Percentiles rank a stretch among this genome's conserved stretches.
phyloP scores from a whole-genome alignment of 1,284 basidiomycete genomes.

The Wallemia hederae region DNA sequence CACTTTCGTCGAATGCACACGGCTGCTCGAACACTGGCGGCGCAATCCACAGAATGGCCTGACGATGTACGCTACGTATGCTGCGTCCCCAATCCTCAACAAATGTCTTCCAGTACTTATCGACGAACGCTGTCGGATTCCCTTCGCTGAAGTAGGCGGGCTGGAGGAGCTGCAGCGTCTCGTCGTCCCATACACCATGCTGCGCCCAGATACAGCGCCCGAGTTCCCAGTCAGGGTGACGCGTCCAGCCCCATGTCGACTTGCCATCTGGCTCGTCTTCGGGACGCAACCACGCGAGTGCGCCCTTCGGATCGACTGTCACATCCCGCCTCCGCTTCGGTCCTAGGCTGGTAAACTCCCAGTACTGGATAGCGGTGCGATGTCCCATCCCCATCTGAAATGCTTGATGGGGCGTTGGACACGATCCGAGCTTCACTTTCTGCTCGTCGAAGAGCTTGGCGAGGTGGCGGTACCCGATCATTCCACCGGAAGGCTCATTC shows the following conservation, averaged over 20 bases:
- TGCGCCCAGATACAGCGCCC: conserved; percentile 51
- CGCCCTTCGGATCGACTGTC: conserved; percentile 54
- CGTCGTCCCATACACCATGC: conserved; percentile 68
- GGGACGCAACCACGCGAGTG: conserved; percentile 37
- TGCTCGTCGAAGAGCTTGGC: conserved; percentile 32
- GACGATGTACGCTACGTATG: conserved; percentile 43
- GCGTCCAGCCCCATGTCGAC: conserved; percentile 45
- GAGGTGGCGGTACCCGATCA: conserved; percentile 50
- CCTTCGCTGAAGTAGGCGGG: conserved; percentile 44
- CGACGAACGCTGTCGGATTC: conserved; percentile 27
- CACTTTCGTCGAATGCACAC: conserved; percentile 20
- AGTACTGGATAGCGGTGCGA: conserved; percentile 55
- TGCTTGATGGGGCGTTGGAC: not conserved
- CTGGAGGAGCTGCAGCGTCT: conserved; percentile 33
- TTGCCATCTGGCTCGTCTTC: conserved; percentile 15
- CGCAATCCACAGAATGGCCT: conserved; percentile 69
- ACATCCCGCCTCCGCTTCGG: conserved; percentile 42
- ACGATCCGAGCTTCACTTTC: conserved; percentile 1
- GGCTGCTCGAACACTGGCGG: conserved; percentile 72
- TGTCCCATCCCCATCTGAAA: conserved; percentile 54
- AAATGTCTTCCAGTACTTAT: conserved; percentile 59
- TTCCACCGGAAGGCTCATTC: conserved; percentile 77
- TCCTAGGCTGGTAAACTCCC: conserved; percentile 49
- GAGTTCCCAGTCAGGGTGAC: conserved; percentile 44
- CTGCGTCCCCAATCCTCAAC: conserved; percentile 32